Base-by-base conservation (phyloP, 2,329 filamentous ascomycete genomes). In the Fusarium verticillioides region DNA sequence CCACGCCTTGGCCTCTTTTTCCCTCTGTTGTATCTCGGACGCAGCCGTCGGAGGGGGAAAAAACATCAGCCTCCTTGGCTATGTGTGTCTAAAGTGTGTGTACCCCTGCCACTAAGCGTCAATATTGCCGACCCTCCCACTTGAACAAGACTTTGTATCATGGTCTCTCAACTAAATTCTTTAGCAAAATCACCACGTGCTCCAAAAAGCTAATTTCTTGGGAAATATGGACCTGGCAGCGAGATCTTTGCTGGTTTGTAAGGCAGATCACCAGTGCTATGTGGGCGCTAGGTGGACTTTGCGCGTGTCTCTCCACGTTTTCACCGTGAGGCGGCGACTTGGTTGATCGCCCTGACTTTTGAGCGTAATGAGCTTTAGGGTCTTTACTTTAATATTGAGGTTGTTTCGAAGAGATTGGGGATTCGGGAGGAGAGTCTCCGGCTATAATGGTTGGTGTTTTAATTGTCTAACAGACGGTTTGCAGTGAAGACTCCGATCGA, bases 11-110 rank as follows among this genome's bases (percentile, higher is more conserved):
- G 57, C 52, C 32, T 50, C 32, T 50, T 46, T 46, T 39, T 52
- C 18, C 43, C 40, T 57, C 32, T 60, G 60, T 70, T 60, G 59
- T 42, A 74, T 74, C 61, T 74, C 72, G 72, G 72, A 60, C 60
- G 68, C 47, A 72, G 72, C 72, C 72, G 72, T 74, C 64, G 68
- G 72, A 69, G 40, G 42, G 44, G 39, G 46, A 53, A 60, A 50
- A 28, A 30, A 46, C 46, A 54, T 42, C 59, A 44, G 26, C 37
- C 26, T 23, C 34, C 36, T 53, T 53, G 18, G 23, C 53, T 49
- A 15, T 30, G 44, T 36, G 47, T 36, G 21, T 42, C 39, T 32
- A 10, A 2, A 18, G 34, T 34, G 34, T 34, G 13, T 34, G 34
- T 36, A 15, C 60, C 60, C 54, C 60, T 66, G 54, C 28, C 58